Evolutionary conservation across 495 filamentous ascomycete species (phyloP), one percentile per base, ranked within the genome.

Genomic region (Trichoderma reesei): DNA sequence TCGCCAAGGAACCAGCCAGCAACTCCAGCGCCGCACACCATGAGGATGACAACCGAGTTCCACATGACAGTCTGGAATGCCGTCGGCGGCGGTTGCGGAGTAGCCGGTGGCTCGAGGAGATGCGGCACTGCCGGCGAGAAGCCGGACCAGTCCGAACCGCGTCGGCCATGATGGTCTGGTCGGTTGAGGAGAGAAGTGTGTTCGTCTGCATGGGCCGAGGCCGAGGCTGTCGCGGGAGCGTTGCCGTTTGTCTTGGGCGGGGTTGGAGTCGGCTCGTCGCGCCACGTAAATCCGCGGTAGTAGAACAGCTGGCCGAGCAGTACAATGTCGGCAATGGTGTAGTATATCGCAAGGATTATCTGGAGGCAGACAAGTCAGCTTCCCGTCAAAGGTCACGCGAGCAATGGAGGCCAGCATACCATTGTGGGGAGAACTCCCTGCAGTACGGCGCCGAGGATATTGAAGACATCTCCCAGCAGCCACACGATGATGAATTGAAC

Each of bases 381-480:
- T 33, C 64, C 33, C 48, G 26, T 54, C 38, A 16, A 26, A 31
- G 36, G 41, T 26, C 44, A 51, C 36, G 42, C 18, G n/a, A 31
- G 26, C 63, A 54, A 33, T 10, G 16, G 7, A 26, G 26, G 26
- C 11, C 4, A 31, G 67, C 62, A 20, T 66, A 79, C 76, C 94
- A 98, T 98, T 0, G 94, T 98, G 6, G 94, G 93, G 41, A 98
- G 75, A 8, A 98, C 93, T 26, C 91, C 90, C 71, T 98, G 94
- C n/a, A 97, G 68, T 4, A 96, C 84, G 16, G 91, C 90, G 5
- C 94, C 94, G 3, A 96, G 81, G 60, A 98, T 92, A 71, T 98
- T 98, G 79, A 96, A 98, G 48, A 98, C 84, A 86, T 98, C 94
- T 20, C 94, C 94, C 5, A 86, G 80, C 5, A 96, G 80, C 94